A percentile compares a stretch with the other conserved stretches of the same genome.
Conservation (phyloP, 345 rosid species). For the Salix dunnii region DNA sequence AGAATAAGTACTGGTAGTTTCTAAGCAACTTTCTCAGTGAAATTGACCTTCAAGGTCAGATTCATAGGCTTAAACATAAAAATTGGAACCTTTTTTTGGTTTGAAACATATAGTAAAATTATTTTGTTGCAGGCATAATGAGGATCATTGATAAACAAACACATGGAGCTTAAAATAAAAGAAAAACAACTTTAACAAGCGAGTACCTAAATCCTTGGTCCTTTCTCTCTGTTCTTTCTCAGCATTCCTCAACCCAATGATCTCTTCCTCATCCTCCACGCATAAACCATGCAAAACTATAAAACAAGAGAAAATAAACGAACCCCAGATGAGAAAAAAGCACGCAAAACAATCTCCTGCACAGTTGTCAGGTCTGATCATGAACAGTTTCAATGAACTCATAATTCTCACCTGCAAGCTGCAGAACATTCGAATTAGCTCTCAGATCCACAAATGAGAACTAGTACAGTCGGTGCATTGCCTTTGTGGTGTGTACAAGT, state of each 20-base stretch:
- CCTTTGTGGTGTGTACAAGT: constrained; percentile 15
- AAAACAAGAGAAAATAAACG: background rate
- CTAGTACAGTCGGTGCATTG: constrained; percentile 38
- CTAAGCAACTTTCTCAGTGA: constrained; percentile 2
- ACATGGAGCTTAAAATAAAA: background rate
- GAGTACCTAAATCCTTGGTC: constrained; percentile 14
- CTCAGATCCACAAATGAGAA: constrained; percentile 15
- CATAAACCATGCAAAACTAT: constrained; percentile 7
- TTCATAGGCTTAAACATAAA: background rate
- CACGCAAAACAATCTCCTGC: constrained; percentile 4
- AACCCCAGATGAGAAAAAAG: constrained; percentile 15
- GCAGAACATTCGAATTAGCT: constrained; percentile 4
- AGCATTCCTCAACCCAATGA: constrained; percentile 17
- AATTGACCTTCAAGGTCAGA: background rate
- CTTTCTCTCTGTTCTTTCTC: constrained; percentile 10
- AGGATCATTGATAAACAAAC: background rate
- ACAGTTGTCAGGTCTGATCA: background rate
- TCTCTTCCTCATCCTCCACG: constrained; percentile 1
- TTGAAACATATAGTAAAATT: background rate
- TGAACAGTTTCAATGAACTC: background rate
- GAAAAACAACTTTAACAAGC: background rate
- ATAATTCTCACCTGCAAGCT: constrained; percentile 3
- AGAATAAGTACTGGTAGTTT: background rate
- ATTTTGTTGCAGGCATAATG: constrained; percentile 10
- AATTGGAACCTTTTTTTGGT: background rate